Base-by-base conservation (phyloP, 345 rosid genomes). In the Firmiana major region DNA sequence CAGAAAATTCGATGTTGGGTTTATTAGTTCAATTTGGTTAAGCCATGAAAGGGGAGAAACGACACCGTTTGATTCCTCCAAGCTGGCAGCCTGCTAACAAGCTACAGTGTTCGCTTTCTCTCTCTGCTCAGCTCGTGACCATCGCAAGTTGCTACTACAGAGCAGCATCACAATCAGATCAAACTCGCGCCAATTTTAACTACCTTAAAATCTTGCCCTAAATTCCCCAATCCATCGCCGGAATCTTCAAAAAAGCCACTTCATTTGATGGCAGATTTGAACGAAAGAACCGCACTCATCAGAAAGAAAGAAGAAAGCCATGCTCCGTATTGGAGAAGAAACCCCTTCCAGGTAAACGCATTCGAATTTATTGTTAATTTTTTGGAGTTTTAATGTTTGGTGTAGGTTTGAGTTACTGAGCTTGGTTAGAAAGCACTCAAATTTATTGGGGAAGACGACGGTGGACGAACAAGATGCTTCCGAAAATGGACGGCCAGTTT, bases 341-440 rank as follows among this genome's bases (percentile, higher is more conserved):
- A 87, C 85, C 54, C 96, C 90, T 70, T 85, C 96, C 57, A 88
- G 96, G 96, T 89, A 69, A 74, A 63, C 2, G 16, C 51, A 4
- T 24, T 36, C 38, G 63, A 64, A n/a, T n/a, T n/a, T n/a, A 21
- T 54, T 45, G 34, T 38, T 31, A 40, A 53, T 5, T 22, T 49
- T 9, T 21, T 36, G 58, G 9, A 63, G 2, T 48, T 64, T 38
- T 26, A 57, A 24, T 42, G 21, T 70, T 68, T 74, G 72, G 26
- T 40, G 51, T 71, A 81, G 86, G 81, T 83, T 90, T 83, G 99
- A 94, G 82, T 82, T 97, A 76, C 79, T 94, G 84, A 82, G 84
- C 77, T 89, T 94, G 96, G 97, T 97, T 65, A 94, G 77, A 82
- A 92, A 90, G 86, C 98, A 96, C 75, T 92, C 99, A 22, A 88